These are phyloP conservation scores for Mortierella sp. DNA, from an alignment of 371 early-diverging fungal genomes.

Conservation along the genomic window DNA sequence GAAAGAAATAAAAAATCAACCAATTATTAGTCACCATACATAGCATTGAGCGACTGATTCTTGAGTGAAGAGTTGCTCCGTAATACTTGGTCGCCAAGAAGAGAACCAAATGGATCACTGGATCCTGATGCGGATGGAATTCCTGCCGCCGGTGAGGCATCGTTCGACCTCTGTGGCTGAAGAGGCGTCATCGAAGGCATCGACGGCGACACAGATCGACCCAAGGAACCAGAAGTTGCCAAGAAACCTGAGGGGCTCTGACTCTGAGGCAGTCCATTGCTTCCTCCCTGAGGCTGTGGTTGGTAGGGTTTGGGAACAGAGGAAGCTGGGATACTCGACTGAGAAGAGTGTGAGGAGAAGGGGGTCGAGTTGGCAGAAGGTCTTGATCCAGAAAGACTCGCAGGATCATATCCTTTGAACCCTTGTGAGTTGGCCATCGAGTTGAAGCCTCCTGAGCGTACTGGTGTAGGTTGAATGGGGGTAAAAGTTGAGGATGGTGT, in stretches of 20 bases:
- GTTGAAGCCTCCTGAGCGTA: too few relatives aligned
- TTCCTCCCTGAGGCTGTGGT: slow-evolving; percentile 11
- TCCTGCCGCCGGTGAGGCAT: slow-evolving; percentile 19
- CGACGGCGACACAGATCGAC: slow-evolving; percentile 38
- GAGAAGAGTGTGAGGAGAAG: slow-evolving; percentile 10
- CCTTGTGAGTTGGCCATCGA: not conserved
- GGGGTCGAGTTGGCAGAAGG: slow-evolving; percentile 9
- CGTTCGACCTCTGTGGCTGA: slow-evolving; percentile 42
- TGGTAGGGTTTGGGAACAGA: slow-evolving; percentile 29
- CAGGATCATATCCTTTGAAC: slow-evolving; percentile 23
- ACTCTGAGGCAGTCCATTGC: slow-evolving; percentile 8
- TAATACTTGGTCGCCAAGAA: slow-evolving; percentile 39
- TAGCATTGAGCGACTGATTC: slow-evolving; percentile 55
- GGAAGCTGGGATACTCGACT: slow-evolving; percentile 11
- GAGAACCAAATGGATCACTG: slow-evolving; percentile 37
- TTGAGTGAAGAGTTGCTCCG: slow-evolving; percentile 27
- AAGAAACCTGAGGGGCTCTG: slow-evolving; percentile 32
- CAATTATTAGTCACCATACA: too few relatives aligned
- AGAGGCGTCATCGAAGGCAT: slow-evolving; percentile 40
- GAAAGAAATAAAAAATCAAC: too few relatives aligned
- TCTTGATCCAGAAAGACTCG: slow-evolving; percentile 18
- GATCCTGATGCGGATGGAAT: slow-evolving; percentile 1
- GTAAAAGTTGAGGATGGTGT: slow-evolving; percentile 13
- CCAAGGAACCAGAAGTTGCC: slow-evolving; percentile 24
- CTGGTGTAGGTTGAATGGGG: not conserved